These are phyloP conservation scores for Polyporus tsugae DNA, from an alignment of 1,284 basidiomycete species.

Conservation along the genomic window DNA sequence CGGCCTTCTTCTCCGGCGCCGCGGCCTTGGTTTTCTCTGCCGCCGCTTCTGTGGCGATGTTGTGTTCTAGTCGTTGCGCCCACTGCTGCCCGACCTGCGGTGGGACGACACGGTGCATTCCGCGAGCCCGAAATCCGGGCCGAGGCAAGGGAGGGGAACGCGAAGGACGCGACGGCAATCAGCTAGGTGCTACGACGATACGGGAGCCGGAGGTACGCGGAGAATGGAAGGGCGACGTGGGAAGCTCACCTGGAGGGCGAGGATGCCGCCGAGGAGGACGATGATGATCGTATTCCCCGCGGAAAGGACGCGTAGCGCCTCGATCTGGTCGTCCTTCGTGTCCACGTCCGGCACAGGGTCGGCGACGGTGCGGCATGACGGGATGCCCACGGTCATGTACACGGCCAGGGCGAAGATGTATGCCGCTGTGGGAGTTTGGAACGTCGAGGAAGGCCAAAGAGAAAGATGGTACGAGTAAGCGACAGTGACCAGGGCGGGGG, in stretches of 20 bases:
- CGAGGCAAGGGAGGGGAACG: slow-evolving; percentile 4
- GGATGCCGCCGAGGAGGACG: slow-evolving; percentile 67
- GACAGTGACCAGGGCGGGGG: slow-evolving; percentile 1
- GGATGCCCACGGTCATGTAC: slow-evolving; percentile 84
- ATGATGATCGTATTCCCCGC: slow-evolving; percentile 88
- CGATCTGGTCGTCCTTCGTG: slow-evolving; percentile 69
- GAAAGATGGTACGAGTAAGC: slow-evolving; percentile 3
- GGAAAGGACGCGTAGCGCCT: slow-evolving; percentile 81
- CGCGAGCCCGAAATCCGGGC: not conserved
- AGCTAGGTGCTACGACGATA: slow-evolving; percentile 25
- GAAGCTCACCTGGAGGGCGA: slow-evolving; percentile 72
- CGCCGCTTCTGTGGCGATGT: slow-evolving; percentile 52
- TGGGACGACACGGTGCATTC: not conserved
- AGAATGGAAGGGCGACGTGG: slow-evolving; percentile 17
- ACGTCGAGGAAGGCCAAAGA: slow-evolving; percentile 3
- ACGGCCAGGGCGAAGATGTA: slow-evolving; percentile 80
- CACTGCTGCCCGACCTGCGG: slow-evolving; percentile 87
- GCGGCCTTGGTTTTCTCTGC: slow-evolving; percentile 21
- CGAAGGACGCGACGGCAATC: slow-evolving; percentile 10
- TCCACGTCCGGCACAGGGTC: slow-evolving; percentile 62
- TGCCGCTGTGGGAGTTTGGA: slow-evolving; percentile 55
- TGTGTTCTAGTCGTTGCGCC: slow-evolving; percentile 72
- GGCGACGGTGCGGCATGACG: slow-evolving; percentile 76
- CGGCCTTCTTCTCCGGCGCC: slow-evolving; percentile 23
- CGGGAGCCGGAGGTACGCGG: slow-evolving; percentile 7